Conservation (phyloP, 495 filamentous ascomycete species). For the Aspergillus cristatus region DNA sequence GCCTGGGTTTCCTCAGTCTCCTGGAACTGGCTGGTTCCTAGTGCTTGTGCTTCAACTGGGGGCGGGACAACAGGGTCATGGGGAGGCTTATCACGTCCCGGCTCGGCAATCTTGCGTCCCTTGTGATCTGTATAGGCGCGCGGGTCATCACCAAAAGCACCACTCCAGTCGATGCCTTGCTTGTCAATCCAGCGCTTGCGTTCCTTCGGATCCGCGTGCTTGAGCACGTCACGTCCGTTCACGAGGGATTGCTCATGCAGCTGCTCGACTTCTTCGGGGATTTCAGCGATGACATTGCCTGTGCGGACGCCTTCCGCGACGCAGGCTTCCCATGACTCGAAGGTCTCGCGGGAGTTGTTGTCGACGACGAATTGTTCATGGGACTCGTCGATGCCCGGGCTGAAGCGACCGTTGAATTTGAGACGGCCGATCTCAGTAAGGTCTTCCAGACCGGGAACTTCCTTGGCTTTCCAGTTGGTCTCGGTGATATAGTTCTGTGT, state of each 20-base stretch:
- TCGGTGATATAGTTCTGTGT: conserved; percentile 88
- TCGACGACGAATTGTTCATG: conserved; percentile 76
- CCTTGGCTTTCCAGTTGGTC: conserved; percentile 47
- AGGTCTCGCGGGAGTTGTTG: conserved; percentile 84
- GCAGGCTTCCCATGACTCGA: conserved; percentile 90
- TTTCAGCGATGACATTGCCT: conserved; percentile 53
- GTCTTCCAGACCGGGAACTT: conserved; percentile 58
- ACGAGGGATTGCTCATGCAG: conserved; percentile 74
- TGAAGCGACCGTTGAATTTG: conserved; percentile 70
- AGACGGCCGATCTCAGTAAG: conserved; percentile 72
- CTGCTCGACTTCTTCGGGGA: conserved; percentile 55
- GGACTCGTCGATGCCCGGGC: conserved; percentile 82
- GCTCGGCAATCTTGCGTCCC: conserved; percentile 45
- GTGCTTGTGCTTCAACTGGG: conserved; percentile 28
- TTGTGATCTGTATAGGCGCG: conserved; percentile 41
- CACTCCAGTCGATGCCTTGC: conserved; percentile 78
- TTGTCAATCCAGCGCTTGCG: conserved; percentile 68
- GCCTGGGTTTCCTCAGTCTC: neutral
- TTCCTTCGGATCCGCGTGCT: conserved; percentile 57
- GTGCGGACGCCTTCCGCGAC: conserved; percentile 71
- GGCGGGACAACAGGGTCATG: conserved; percentile 48
- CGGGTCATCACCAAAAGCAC: conserved; percentile 68
- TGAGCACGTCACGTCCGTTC: conserved; percentile 70
- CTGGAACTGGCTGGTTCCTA: conserved; percentile 1
- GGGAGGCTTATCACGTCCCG: conserved; percentile 44